Evolutionary conservation across 2,329 filamentous ascomycete species (phyloP).

Genomic region (Lachnellula suecica): DNA sequence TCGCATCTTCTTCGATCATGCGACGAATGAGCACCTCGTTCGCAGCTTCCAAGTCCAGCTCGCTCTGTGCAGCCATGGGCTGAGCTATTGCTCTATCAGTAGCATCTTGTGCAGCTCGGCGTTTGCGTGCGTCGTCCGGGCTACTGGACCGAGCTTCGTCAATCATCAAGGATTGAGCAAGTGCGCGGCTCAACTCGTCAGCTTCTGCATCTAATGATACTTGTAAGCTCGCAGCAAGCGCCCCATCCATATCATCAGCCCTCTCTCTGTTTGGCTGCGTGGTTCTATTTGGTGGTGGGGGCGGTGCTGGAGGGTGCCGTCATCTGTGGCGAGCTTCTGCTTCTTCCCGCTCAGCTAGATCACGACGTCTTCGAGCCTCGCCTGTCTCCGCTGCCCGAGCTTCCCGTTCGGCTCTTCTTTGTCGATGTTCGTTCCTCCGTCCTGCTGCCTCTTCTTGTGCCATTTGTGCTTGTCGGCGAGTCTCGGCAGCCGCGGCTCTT

Average conservation of each 20-base stretch:
- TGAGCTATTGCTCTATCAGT: not conserved
- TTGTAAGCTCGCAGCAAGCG: too few species aligned
- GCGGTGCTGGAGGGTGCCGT: too few species aligned
- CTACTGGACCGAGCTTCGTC: not conserved
- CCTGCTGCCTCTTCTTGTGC: not conserved
- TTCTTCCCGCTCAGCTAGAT: too few species aligned
- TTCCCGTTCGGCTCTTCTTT: not conserved
- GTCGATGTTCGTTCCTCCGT: too few species aligned
- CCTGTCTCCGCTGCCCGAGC: not conserved
- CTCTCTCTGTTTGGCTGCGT: too few species aligned
- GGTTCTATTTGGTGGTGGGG: too few species aligned
- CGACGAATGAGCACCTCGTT: not conserved
- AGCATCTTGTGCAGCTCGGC: not conserved
- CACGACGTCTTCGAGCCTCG: not conserved
- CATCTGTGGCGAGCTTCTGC: too few species aligned
- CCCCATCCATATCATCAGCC: too few species aligned
- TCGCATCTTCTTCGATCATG: not conserved
- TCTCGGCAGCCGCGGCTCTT: not conserved
- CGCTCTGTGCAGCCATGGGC: not conserved
- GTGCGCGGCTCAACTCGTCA: too few species aligned
- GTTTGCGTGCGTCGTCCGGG: not conserved
- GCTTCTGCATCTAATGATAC: too few species aligned
- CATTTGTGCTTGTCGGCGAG: not conserved
- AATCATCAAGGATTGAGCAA: too few species aligned
- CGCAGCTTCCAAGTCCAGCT: not conserved